Base-by-base conservation (phyloP, 192 early-diverging fungal genomes). In the Radiomyces spectabilis region DNA sequence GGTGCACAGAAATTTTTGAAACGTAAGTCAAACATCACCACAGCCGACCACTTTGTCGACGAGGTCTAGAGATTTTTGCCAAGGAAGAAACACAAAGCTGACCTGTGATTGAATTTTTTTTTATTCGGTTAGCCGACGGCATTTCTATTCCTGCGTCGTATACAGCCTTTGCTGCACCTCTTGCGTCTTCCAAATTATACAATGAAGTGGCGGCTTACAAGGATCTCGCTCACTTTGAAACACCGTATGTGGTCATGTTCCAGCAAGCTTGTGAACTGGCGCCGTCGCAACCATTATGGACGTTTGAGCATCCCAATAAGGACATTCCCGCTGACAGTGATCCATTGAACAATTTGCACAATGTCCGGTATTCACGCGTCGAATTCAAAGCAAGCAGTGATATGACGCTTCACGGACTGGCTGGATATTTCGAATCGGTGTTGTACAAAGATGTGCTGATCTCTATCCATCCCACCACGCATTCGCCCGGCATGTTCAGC, bases 231-330 rank as follows among this genome's bases (percentile, higher is more conserved):
- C 79, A 85, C 44, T 74, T 89, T 33, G 93, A 99, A 63, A 98
- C 93, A 15, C 92, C 93, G 0, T 99, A 93, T 63, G 94, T 99
- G n/a, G 97, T 98, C 32, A 94, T 94, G 75, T 88, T 99, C 61
- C 83, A 89, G 38, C 77, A 85, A 15, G 83, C 84, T 5, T 63
- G 75, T 18, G 61, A 84, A 30, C 61, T 96, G 29, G 84, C 82
- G 1, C 63, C 75, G n/a, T 79, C 91, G 5, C 65, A 86, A 63
- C 52, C 75, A 19, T 65, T 92, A 38, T 98, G 93, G 94, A 57
- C 56, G 9, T 98, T 96, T 67, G 52, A 73, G 18, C 94, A 96
- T 69, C 87, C 89, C n/a, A 74, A 80, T 54, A 55, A 59, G 22
- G 24, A 42, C 1, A 12, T n/a, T 2, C 45, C 77, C 1, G 25